These are phyloP conservation scores for Craspedostauros australis DNA, from an alignment of 108 stramenopile genomes.

Conservation along the genomic window DNA sequence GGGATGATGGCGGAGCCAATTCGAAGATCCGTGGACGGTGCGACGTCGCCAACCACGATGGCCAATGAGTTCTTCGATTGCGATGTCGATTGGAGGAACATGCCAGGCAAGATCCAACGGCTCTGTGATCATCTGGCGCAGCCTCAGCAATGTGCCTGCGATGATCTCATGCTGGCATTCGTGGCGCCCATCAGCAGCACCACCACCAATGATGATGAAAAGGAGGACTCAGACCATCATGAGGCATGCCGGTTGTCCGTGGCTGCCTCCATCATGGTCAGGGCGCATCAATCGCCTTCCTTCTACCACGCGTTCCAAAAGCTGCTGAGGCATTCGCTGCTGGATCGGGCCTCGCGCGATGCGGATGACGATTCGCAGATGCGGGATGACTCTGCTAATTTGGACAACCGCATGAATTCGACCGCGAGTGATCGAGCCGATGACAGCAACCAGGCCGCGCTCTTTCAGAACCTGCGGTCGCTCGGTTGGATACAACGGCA, in stretches of 20 bases:
- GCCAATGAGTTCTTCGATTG: no score
- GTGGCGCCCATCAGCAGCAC: no score
- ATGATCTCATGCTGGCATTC: no score
- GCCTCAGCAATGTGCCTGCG: no score
- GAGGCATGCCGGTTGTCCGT: slow-evolving; percentile 46
- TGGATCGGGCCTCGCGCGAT: slow-evolving; percentile 24
- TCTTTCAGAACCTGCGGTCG: slow-evolving; percentile 31
- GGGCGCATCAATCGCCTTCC: slow-evolving; percentile 12
- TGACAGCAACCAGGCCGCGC: slow-evolving; percentile 15
- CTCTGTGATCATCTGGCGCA: no score
- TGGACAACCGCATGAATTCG: no score
- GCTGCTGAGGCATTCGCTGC: slow-evolving; percentile 37
- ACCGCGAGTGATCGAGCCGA: no score
- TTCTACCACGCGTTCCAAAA: slow-evolving; percentile 39
- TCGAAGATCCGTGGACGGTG: no score
- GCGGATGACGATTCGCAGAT: slow-evolving; percentile 16
- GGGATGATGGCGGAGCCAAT: no score
- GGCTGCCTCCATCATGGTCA: slow-evolving; percentile 50
- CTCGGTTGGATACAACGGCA: slow-evolving; percentile 51
- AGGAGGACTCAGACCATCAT: slow-evolving; percentile 19
- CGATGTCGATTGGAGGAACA: no score
- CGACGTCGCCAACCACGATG: no score
- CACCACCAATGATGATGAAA: slow-evolving; percentile 1
- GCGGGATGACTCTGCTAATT: neutral
- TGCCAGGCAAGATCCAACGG: no score